Evolutionary conservation across 192 early-diverging fungal species (phyloP).

Genomic region (Chytriomyces hyalinus): DNA sequence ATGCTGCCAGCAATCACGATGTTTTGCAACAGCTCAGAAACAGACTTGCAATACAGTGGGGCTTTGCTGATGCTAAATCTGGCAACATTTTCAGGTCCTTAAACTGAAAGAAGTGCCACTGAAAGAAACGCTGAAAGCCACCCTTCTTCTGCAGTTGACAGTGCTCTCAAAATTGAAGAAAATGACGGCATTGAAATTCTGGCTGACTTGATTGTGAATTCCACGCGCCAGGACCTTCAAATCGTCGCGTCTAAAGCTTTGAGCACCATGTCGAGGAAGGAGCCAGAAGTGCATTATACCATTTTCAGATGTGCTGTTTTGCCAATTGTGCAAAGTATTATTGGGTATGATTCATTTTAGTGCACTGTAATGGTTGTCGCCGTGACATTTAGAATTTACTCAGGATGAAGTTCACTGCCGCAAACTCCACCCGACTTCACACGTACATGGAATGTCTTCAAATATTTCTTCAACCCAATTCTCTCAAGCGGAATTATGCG

Average conservation of each 20-base stretch:
- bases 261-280: constrained; percentile 40
- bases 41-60: constrained; percentile 60
- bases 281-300: constrained; percentile 16
- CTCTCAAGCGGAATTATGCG: constrained; percentile 4
- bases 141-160: constrained; percentile 28
- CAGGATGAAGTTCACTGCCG: constrained; percentile 3
- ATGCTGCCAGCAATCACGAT: constrained; percentile 43
- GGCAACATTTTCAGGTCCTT: constrained; percentile 52
- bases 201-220: constrained; percentile 29
- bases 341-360: not conserved
- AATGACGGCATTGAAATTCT: constrained; percentile 38
- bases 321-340: constrained; percentile 8
- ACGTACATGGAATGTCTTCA: constrained; percentile 28
- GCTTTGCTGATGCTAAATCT: constrained; percentile 57
- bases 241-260: constrained; percentile 50
- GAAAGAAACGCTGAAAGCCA: constrained; percentile 1
- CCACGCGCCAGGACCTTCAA: constrained; percentile 42
- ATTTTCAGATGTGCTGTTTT: constrained; percentile 12
- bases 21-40: constrained; percentile 51
- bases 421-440: constrained; percentile 23
- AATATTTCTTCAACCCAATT: constrained; percentile 30
- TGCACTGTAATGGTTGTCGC: not conserved
- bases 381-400: not conserved
- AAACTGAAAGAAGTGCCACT: constrained; percentile 11
- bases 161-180: constrained; percentile 31